Evolutionary conservation across 1,284 basidiomycete species (phyloP), one percentile per base, ranked within the genome.

Genomic region (Trametes pubescens): DNA sequence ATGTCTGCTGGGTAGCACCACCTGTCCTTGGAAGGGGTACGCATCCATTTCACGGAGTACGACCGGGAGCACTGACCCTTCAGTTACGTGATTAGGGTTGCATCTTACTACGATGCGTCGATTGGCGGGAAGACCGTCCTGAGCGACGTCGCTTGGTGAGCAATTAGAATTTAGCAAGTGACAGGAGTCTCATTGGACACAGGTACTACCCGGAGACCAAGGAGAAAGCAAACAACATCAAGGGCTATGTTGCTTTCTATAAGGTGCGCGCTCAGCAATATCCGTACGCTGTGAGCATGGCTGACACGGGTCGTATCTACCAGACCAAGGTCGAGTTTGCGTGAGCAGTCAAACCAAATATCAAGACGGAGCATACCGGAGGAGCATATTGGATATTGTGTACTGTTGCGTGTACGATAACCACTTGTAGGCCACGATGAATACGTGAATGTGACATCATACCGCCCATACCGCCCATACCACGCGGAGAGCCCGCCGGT

Each of bases 11-110:
- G 14, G n/a, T 49, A 89, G 88, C 61, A 79, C 83, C 13, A 65
- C 76, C 6, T 91, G 89, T 70, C 77, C 82, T 3, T 88, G 88
- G 86, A 91, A 91, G 75, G 89, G 89, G 87, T 89, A 69, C 61
- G 78, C 68, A 8, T 35, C 38, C 21, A 7, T 51, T 26, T 38
- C 38, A 3, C 29, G 11, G 14, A 13, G 35, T 24, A 4, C 13
- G 32, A 24, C 4, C 21, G 51, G 0, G 7, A 26, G 1, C n/a
- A 22, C 22, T 47, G 47, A 48, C 40, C 2, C 18, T 47, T 2
- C 22, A 26, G 18, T 29, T 10, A 9, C 18, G 40, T 16, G 3
- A 21, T 16, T 21, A 90, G 89, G 47, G 80, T 77, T 1, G 89
- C 90, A 1, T 79, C 84, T 1, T 91, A 90, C 69, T 90, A 89